Conservation (phyloP, 768 basidiomycete genomes). For the Mycena metata region DNA sequence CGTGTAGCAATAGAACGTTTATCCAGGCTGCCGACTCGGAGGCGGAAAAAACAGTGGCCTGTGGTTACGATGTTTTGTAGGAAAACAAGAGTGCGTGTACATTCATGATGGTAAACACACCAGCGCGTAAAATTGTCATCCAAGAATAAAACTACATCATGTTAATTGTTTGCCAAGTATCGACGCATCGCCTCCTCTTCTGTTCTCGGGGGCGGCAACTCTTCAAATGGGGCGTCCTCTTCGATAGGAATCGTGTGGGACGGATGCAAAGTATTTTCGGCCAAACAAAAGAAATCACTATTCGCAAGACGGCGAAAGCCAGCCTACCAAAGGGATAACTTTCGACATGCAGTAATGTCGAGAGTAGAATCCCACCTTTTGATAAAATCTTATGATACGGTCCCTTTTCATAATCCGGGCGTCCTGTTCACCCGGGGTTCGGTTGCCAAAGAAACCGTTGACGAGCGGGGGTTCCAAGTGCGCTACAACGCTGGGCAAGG, state of each 20-base stretch:
- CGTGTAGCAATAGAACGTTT: too few species aligned
- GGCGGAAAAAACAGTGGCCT: too few species aligned
- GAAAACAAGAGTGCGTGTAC: too few species aligned
- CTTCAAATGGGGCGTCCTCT: constrained; percentile 15
- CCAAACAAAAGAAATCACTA: constrained; percentile 23
- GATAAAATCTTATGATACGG: constrained; percentile 10
- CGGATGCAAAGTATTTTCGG: constrained; percentile 3
- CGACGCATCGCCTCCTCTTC: constrained; percentile 6
- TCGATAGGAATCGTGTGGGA: constrained; percentile 16
- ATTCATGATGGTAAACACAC: too few species aligned
- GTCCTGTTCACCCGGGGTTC: constrained; percentile 9
- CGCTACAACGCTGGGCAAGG: constrained; percentile 15
- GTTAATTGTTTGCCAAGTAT: constrained; percentile 5
- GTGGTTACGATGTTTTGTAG: too few species aligned
- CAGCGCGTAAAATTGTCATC: too few species aligned
- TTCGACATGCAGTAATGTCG: neutral
- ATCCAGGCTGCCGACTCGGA: too few species aligned
- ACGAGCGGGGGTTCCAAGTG: neutral
- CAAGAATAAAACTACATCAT: too few species aligned
- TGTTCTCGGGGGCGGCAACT: constrained; percentile 6
- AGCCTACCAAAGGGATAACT: neutral
- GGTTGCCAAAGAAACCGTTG: constrained; percentile 13
- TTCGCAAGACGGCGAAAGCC: constrained; percentile 32
- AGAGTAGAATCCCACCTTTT: constrained; percentile 3
- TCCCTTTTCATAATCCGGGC: neutral